These are phyloP conservation scores for Pilobolus umbonatus DNA, from an alignment of 192 early-diverging fungal genomes.

Conservation along the genomic window DNA sequence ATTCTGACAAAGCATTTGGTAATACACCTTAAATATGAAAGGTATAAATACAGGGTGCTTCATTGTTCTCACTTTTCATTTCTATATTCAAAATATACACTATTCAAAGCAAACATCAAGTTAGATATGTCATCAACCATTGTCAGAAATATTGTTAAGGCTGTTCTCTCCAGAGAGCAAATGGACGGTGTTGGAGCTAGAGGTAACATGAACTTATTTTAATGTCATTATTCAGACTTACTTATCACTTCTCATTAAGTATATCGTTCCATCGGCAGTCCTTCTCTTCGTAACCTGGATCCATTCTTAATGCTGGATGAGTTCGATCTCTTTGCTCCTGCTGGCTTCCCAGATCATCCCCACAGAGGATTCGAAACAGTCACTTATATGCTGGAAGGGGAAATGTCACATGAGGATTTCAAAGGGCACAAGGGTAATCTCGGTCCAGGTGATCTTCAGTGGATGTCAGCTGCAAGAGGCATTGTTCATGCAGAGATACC, in stretches of 20 bases:
- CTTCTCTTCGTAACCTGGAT: slow-evolving; percentile 66
- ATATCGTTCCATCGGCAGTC: slow-evolving; percentile 68
- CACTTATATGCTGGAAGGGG: slow-evolving; percentile 64
- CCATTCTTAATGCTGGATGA: slow-evolving; percentile 90
- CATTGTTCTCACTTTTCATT: too few species aligned
- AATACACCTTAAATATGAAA: too few species aligned
- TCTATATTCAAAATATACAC: too few species aligned
- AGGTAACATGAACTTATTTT: slow-evolving; percentile 2
- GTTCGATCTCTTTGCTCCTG: slow-evolving; percentile 38
- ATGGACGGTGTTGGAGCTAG: slow-evolving; percentile 78
- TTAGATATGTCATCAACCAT: too few species aligned
- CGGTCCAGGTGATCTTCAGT: slow-evolving; percentile 63
- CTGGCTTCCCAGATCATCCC: slow-evolving; percentile 61
- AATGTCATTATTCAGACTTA: not conserved
- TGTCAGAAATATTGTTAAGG: slow-evolving; percentile 37
- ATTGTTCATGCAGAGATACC: slow-evolving; percentile 78
- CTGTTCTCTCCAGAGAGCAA: slow-evolving; percentile 45
- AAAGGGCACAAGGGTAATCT: slow-evolving; percentile 66
- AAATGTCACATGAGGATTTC: slow-evolving; percentile 73
- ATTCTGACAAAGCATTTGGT: too few species aligned
- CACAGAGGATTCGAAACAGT: slow-evolving; percentile 83
- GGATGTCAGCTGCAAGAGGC: slow-evolving; percentile 52
- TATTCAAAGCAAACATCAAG: too few species aligned
- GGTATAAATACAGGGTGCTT: too few species aligned
- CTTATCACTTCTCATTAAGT: slow-evolving; percentile 37